phyloP scores from a whole-genome alignment of 78 protist species.

The Chrysochromulina parva region DNA sequence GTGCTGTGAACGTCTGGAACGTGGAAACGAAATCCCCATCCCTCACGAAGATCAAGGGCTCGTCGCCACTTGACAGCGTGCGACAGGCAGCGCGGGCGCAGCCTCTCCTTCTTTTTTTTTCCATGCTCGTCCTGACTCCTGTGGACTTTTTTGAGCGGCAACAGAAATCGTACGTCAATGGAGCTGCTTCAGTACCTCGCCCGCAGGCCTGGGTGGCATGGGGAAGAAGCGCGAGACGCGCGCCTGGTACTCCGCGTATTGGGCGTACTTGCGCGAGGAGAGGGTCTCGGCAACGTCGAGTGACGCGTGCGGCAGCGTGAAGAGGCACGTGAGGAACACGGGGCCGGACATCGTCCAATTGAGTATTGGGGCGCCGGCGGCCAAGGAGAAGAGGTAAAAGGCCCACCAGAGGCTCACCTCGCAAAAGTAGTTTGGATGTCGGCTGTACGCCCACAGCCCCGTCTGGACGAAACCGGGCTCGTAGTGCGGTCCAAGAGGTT shows the following conservation, averaged over 20 bases:
- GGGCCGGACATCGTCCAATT: constrained; percentile 39
- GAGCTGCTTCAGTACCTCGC: too few relatives aligned
- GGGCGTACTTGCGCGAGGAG: constrained; percentile 45
- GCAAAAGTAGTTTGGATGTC: constrained; percentile 54
- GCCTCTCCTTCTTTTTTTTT: too few relatives aligned
- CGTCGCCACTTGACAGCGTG: too few relatives aligned
- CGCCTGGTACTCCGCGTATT: not conserved
- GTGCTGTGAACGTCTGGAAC: too few relatives aligned
- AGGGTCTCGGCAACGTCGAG: not conserved
- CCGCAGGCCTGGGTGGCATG: too few relatives aligned
- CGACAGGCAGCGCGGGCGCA: too few relatives aligned
- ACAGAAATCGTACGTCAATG: too few relatives aligned
- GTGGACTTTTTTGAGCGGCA: too few relatives aligned
- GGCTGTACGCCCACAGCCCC: constrained; percentile 32
- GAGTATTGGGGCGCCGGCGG: not conserved
- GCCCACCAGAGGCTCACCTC: constrained; percentile 56
- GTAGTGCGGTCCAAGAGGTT: not conserved
- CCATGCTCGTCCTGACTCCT: too few relatives aligned
- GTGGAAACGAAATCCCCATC: too few relatives aligned
- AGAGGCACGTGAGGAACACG: constrained; percentile 25
- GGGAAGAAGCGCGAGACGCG: too few relatives aligned
- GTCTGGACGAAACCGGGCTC: not conserved
- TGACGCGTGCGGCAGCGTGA: constrained; percentile 1
- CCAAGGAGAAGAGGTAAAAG: constrained; percentile 32
- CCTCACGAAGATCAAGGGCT: too few relatives aligned